phyloP scores from a whole-genome alignment of 305 asterid genomes.

The Nicotiana rustica region DNA sequence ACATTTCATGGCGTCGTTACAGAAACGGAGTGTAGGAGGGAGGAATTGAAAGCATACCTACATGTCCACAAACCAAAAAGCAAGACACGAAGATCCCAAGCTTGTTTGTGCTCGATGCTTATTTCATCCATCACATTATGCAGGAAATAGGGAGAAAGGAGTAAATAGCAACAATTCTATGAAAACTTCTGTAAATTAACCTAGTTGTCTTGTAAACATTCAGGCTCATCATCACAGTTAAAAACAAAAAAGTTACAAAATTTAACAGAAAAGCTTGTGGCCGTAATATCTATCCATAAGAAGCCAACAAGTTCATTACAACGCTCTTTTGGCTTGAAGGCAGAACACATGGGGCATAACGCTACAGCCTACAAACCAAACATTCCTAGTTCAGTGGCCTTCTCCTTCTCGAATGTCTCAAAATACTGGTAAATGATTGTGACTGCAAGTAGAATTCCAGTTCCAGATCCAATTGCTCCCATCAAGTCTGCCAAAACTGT shows the following conservation, averaged over 20 bases:
- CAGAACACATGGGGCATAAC: background rate
- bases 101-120: background rate
- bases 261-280: slow-evolving; percentile 30
- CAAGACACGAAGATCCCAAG: background rate
- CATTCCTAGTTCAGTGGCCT: slow-evolving; percentile 66
- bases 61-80: background rate
- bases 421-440: slow-evolving; percentile 67
- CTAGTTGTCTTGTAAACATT: slow-evolving; percentile 23
- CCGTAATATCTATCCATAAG: slow-evolving; percentile 6
- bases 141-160: background rate
- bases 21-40: background rate
- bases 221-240: slow-evolving; percentile 1
- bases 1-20: background rate
- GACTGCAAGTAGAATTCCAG: slow-evolving; percentile 65
- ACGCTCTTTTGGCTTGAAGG: slow-evolving; percentile 2
- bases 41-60: background rate
- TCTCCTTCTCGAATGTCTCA: slow-evolving; percentile 72
- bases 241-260: slow-evolving; percentile 27
- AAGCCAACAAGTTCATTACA: slow-evolving; percentile 31
- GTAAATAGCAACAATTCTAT: background rate
- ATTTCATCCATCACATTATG: background rate
- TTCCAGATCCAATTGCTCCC: slow-evolving; percentile 74
- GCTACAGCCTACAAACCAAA: slow-evolving; percentile 52
- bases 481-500: slow-evolving; percentile 65
- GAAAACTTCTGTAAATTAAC: slow-evolving; percentile 11